These are phyloP conservation scores for Solanum okadae DNA, from an alignment of 257 asterid species.

Conservation along the genomic window DNA sequence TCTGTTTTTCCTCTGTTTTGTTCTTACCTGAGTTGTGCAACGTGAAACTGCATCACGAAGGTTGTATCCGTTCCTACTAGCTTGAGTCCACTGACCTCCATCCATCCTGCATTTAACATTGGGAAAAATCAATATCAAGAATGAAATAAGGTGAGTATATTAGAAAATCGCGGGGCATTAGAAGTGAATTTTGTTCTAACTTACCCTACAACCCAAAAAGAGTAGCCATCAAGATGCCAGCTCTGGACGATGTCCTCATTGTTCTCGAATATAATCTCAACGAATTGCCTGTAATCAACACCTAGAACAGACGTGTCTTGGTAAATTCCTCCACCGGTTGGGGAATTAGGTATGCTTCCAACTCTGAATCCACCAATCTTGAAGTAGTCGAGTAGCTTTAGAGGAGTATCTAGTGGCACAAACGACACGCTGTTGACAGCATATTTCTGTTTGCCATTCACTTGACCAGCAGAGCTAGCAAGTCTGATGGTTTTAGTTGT, in stretches of 20 bases:
- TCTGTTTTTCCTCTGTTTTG: not conserved
- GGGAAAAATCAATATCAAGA: not conserved
- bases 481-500: constrained; percentile 16
- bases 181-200: not conserved
- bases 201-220: constrained; percentile 90
- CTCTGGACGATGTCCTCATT: constrained; percentile 65
- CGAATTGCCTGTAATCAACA: constrained; percentile 51
- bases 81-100: constrained; percentile 74
- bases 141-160: not conserved
- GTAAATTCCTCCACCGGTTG: constrained; percentile 77
- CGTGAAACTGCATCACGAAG: constrained; percentile 86
- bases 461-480: constrained; percentile 15
- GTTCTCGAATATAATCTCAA: constrained; percentile 75
- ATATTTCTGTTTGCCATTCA: constrained; percentile 15
- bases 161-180: not conserved
- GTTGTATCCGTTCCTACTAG: constrained; percentile 52
- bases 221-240: constrained; percentile 77
- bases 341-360: constrained; percentile 29
- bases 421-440: constrained; percentile 20
- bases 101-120: constrained; percentile 55
- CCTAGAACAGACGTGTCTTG: constrained; percentile 68
- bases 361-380: constrained; percentile 13
- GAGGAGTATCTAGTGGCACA: constrained; percentile 15
- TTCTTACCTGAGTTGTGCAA: constrained; percentile 64
- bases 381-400: constrained; percentile 18